Conservation (phyloP, 139 green algal genomes). For the Ostreobium quekettii region DNA sequence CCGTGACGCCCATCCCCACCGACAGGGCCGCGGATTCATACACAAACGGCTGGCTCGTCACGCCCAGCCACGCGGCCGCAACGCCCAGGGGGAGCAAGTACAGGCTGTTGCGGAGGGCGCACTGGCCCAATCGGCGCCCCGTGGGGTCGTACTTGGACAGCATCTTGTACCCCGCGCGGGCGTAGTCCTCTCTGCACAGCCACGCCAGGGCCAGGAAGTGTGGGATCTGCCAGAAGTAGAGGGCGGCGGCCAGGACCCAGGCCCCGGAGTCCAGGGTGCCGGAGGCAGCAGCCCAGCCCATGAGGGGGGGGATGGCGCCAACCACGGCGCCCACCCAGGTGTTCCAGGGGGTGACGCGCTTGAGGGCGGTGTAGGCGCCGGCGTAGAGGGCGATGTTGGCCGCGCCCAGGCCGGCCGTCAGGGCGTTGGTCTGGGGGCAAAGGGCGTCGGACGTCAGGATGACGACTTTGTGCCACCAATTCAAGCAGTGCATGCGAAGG, state of each 20-base stretch:
- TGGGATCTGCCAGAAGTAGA: constrained; percentile 98
- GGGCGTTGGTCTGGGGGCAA: constrained; percentile 80
- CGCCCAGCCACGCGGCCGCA: constrained; percentile 44
- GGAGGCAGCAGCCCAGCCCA: constrained; percentile 66
- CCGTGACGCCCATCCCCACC: constrained; percentile 47
- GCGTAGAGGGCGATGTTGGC: constrained; percentile 95
- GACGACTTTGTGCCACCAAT: too few species aligned
- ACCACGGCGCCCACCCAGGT: constrained; percentile 97
- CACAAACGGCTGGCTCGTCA: constrained; percentile 65
- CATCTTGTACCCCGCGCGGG: constrained; percentile 78
- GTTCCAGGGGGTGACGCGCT: constrained; percentile 64
- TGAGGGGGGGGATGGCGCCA: constrained; percentile 93
- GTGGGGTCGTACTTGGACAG: constrained; percentile 73
- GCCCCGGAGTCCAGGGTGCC: constrained; percentile 44
- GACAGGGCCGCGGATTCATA: constrained; percentile 60
- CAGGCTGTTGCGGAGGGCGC: constrained; percentile 76
- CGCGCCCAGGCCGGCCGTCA: constrained; percentile 74
- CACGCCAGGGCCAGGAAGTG: constrained; percentile 97
- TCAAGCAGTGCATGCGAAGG: too few species aligned
- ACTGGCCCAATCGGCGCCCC: constrained; percentile 68
- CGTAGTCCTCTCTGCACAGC: constrained; percentile 88
- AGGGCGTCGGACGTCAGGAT: neutral
- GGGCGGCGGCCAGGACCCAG: constrained; percentile 63
- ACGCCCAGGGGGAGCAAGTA: constrained; percentile 81
- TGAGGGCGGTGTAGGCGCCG: constrained; percentile 93